Percentiles rank a stretch among this genome's conserved stretches.
phyloP scores from a whole-genome alignment of 257 asterid species.

The Solanum infundibuliforme region DNA sequence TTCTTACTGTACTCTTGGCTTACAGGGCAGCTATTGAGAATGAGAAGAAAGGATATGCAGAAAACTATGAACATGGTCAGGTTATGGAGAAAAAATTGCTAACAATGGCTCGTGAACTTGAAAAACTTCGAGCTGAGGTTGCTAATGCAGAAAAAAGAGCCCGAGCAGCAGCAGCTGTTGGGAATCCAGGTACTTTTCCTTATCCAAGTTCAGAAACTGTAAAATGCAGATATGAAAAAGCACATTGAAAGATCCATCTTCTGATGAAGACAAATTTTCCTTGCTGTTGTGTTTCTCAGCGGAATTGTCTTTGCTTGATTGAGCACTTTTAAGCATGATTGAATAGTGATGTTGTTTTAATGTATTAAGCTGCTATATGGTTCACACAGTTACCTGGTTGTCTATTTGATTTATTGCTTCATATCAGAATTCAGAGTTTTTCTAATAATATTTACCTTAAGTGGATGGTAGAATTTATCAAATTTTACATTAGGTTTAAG shows the following conservation, averaged over 20 bases:
- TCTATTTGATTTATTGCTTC: not conserved
- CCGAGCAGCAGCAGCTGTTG: slow-evolving; percentile 45
- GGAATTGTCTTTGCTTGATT: not conserved
- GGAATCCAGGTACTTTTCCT: slow-evolving; percentile 49
- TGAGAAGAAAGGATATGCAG: slow-evolving; percentile 86
- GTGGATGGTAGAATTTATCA: not conserved
- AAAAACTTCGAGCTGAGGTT: slow-evolving; percentile 91
- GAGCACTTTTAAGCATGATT: not conserved
- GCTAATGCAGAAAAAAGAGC: slow-evolving; percentile 87
- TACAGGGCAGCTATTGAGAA: slow-evolving; percentile 81
- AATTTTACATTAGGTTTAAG: not conserved
- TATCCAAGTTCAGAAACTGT: not conserved
- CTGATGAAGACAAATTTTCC: not conserved
- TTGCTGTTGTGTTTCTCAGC: not conserved
- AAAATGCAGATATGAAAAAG: not conserved
- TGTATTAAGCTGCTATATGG: not conserved
- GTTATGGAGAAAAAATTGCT: slow-evolving; percentile 76
- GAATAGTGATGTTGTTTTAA: not conserved
- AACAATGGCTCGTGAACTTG: slow-evolving; percentile 84
- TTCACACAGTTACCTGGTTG: not conserved
- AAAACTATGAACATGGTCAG: slow-evolving; percentile 88
- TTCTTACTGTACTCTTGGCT: not conserved
- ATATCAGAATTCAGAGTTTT: not conserved
- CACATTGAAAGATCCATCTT: not conserved
- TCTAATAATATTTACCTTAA: not conserved